Evolutionary conservation across 1,284 basidiomycete species (phyloP).

Genomic region (Pascua sp.): DNA sequence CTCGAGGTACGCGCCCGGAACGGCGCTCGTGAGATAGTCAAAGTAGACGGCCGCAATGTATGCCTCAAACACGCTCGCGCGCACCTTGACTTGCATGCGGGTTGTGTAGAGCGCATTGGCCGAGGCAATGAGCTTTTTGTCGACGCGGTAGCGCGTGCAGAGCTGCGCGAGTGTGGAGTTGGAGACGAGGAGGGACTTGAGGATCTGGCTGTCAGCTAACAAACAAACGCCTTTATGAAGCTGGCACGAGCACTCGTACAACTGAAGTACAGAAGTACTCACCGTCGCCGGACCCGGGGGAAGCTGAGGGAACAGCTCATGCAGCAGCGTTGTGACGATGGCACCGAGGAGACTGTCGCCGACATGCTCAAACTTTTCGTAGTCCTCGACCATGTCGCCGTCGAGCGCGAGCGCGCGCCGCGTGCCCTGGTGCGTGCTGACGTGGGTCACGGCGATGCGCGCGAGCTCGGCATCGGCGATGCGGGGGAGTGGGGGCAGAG

Average conservation of each 20-base stretch:
- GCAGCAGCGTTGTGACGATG: constrained; percentile 33
- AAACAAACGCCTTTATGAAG: not conserved
- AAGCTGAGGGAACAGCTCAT: constrained; percentile 37
- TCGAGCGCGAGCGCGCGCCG: constrained; percentile 12
- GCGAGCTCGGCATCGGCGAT: constrained; percentile 25
- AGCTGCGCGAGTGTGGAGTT: constrained; percentile 34
- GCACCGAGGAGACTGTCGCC: constrained; percentile 34
- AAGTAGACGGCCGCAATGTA: constrained; percentile 40
- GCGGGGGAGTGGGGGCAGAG: constrained; percentile 31
- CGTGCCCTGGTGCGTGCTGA: constrained; percentile 6
- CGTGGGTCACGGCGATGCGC: constrained; percentile 28
- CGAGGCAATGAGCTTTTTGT: constrained; percentile 23
- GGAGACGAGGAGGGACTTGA: constrained; percentile 34
- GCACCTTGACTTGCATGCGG: constrained; percentile 20
- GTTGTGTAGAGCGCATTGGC: constrained; percentile 16
- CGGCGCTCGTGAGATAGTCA: constrained; percentile 21
- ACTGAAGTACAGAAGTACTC: constrained; percentile 4
- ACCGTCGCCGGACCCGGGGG: constrained; percentile 35
- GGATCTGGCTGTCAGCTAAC: constrained; percentile 19
- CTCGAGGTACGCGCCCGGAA: constrained; percentile 11
- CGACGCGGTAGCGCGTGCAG: constrained; percentile 25
- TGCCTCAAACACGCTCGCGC: constrained; percentile 39
- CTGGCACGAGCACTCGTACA: not conserved
- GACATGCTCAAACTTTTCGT: constrained; percentile 46
- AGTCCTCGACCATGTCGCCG: constrained; percentile 19